These are phyloP conservation scores for Penicillium cinerascens DNA, from an alignment of 495 filamentous ascomycete species.

Conservation along the genomic window DNA sequence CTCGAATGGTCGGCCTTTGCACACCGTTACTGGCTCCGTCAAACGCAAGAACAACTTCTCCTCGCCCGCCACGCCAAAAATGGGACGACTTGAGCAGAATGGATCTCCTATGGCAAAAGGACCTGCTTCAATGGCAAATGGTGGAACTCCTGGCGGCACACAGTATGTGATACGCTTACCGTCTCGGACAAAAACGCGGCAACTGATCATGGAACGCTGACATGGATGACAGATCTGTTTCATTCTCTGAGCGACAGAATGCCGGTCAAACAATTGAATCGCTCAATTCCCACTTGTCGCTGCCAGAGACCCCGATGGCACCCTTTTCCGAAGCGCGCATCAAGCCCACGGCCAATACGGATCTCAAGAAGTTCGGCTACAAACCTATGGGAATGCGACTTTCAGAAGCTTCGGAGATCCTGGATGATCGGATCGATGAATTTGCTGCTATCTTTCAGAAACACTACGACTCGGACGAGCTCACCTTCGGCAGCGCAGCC, in stretches of 20 bases:
- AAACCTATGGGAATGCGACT: slow-evolving; percentile 91
- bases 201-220: slow-evolving; percentile 10
- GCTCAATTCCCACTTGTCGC: slow-evolving; percentile 70
- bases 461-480: slow-evolving; percentile 70
- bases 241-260: slow-evolving; percentile 69
- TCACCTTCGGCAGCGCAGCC: slow-evolving; percentile 83
- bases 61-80: slow-evolving; percentile 53
- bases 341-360: slow-evolving; percentile 74
- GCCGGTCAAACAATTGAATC: slow-evolving; percentile 78
- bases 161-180: slow-evolving; percentile 26
- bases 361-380: slow-evolving; percentile 86
- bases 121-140: slow-evolving; percentile 18
- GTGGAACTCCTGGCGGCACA: slow-evolving; percentile 18
- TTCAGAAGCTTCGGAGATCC: slow-evolving; percentile 83
- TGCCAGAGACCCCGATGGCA: slow-evolving; percentile 66
- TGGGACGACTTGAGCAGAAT: slow-evolving; percentile 39
- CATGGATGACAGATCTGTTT: slow-evolving; percentile 36
- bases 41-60: slow-evolving; percentile 63
- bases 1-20: slow-evolving; percentile 46
- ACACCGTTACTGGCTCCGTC: slow-evolving; percentile 49
- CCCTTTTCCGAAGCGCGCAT: slow-evolving; percentile 74
- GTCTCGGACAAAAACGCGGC: background rate
- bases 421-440: slow-evolving; percentile 93
- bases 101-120: slow-evolving; percentile 33
- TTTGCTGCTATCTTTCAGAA: slow-evolving; percentile 69